Evolutionary conservation across 805 yeast genomes (phyloP).

Genomic region (Barnettozyma salicaria): DNA sequence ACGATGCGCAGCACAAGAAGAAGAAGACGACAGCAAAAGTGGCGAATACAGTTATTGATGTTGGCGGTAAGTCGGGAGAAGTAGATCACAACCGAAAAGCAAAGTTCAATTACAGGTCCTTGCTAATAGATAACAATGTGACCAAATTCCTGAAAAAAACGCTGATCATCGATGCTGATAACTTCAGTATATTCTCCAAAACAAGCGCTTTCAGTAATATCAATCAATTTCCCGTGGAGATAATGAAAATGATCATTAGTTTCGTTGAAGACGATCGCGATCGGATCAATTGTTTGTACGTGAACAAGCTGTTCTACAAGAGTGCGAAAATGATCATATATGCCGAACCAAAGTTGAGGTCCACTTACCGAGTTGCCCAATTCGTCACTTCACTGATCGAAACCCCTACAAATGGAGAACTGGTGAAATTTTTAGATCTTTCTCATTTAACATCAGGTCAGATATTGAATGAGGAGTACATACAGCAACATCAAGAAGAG

Average conservation of each 20-base stretch:
- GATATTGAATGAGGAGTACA: slow-evolving; percentile 21
- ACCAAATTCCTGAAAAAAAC: slow-evolving; percentile 25
- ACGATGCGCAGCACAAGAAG: too few relatives aligned
- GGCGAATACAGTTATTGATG: background rate
- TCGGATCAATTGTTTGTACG: slow-evolving; percentile 42
- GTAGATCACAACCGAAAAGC: slow-evolving; percentile 7
- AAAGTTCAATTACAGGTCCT: slow-evolving; percentile 19
- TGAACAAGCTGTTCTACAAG: slow-evolving; percentile 43
- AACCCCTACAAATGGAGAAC: slow-evolving; percentile 47
- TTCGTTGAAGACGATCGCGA: slow-evolving; percentile 34
- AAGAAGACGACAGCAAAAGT: background rate
- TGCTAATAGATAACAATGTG: slow-evolving; percentile 19
- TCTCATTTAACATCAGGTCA: slow-evolving; percentile 41
- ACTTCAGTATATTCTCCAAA: slow-evolving; percentile 27
- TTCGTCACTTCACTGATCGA: slow-evolving; percentile 62
- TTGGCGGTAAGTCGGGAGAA: background rate
- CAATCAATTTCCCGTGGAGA: slow-evolving; percentile 30
- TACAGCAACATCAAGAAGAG: slow-evolving; percentile 6
- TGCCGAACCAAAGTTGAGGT: slow-evolving; percentile 45
- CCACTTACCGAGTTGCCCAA: slow-evolving; percentile 78
- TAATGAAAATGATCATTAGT: slow-evolving; percentile 24
- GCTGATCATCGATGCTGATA: slow-evolving; percentile 27
- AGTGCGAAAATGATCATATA: slow-evolving; percentile 53
- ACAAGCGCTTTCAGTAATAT: slow-evolving; percentile 18
- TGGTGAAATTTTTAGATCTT: slow-evolving; percentile 54